A percentile compares a stretch with the other conserved stretches of the same genome.
Evolutionary conservation across 306 rosid genomes (phyloP).

Genomic region (Gastrolobium villosum): DNA sequence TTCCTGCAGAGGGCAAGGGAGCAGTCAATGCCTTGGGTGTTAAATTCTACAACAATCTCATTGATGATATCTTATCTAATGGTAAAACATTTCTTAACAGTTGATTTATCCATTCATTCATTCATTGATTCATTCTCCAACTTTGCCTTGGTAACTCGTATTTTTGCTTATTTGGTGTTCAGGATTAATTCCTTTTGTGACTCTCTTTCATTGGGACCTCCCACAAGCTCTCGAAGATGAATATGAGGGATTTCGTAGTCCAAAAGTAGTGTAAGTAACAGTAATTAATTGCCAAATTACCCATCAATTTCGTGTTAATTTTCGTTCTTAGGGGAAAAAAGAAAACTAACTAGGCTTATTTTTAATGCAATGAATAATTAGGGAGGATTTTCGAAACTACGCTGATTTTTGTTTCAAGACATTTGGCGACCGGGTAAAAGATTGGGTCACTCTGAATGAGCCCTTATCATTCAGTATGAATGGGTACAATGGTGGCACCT

Average conservation of each 20-base stretch:
- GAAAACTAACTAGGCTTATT: background rate
- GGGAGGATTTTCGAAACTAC: slow-evolving; percentile 55
- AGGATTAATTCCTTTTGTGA: slow-evolving; percentile 59
- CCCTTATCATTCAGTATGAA: slow-evolving; percentile 25
- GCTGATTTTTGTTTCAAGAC: slow-evolving; percentile 57
- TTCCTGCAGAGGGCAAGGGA: slow-evolving; percentile 54
- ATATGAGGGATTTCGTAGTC: slow-evolving; percentile 55
- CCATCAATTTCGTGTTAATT: background rate
- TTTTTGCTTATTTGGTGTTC: background rate
- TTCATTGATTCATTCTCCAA: background rate
- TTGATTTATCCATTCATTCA: background rate
- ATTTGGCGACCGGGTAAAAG: slow-evolving; percentile 66
- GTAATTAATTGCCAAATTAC: background rate
- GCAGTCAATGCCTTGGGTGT: slow-evolving; percentile 51
- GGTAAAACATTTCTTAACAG: slow-evolving; percentile 42
- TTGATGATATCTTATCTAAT: slow-evolving; percentile 55
- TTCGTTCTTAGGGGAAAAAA: background rate
- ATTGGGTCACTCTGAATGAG: slow-evolving; percentile 68
- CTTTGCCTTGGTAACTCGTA: background rate
- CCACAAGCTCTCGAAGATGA: slow-evolving; percentile 69
- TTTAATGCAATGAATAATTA: slow-evolving; percentile 1
- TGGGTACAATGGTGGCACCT: slow-evolving; percentile 59
- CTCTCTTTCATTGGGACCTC: slow-evolving; percentile 65
- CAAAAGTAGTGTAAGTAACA: slow-evolving; percentile 42
- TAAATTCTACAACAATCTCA: slow-evolving; percentile 63